Conservation (phyloP, 495 filamentous ascomycete genomes). For the Talaromyces wortmannii region DNA sequence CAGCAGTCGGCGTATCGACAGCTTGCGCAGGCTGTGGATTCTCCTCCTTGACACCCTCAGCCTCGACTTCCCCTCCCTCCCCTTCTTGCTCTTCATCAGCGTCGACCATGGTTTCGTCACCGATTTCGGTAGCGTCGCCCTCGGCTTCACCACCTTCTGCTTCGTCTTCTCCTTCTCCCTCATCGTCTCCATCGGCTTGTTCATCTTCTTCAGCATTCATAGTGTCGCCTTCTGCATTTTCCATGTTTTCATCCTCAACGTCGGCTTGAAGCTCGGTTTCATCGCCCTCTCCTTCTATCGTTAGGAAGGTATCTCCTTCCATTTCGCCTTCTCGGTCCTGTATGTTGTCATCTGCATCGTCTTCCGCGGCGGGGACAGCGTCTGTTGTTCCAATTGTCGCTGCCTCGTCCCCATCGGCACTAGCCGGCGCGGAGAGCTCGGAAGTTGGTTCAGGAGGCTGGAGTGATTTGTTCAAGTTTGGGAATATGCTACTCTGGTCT, state of each 20-base stretch:
- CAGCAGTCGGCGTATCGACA: neutral
- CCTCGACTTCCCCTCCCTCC: conserved; percentile 13
- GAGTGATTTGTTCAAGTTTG: conserved; percentile 18
- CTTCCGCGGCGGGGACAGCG: neutral
- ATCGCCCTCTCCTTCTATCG: conserved; percentile 18
- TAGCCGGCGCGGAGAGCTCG: conserved; percentile 18
- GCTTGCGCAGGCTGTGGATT: neutral
- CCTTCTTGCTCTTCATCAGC: conserved; percentile 16
- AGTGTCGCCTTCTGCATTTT: conserved; percentile 15
- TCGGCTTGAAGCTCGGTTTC: conserved; percentile 11
- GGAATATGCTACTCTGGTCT: conserved; percentile 29
- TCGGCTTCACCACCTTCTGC: conserved; percentile 29
- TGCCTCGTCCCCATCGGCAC: conserved; percentile 13
- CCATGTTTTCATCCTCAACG: conserved; percentile 16
- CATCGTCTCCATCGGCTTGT: conserved; percentile 56
- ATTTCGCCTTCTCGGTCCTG: neutral
- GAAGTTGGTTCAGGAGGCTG: conserved; percentile 17
- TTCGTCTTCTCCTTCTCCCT: conserved; percentile 43
- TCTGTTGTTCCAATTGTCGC: neutral
- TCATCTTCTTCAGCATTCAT: conserved; percentile 6
- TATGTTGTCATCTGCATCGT: conserved; percentile 6
- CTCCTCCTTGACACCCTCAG: conserved; percentile 14
- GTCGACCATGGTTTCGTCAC: conserved; percentile 18
- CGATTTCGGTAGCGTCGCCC: conserved; percentile 39
- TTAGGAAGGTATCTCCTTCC: conserved; percentile 10